Conservation (phyloP, 345 rosid genomes). For the Gossypium bickii region DNA sequence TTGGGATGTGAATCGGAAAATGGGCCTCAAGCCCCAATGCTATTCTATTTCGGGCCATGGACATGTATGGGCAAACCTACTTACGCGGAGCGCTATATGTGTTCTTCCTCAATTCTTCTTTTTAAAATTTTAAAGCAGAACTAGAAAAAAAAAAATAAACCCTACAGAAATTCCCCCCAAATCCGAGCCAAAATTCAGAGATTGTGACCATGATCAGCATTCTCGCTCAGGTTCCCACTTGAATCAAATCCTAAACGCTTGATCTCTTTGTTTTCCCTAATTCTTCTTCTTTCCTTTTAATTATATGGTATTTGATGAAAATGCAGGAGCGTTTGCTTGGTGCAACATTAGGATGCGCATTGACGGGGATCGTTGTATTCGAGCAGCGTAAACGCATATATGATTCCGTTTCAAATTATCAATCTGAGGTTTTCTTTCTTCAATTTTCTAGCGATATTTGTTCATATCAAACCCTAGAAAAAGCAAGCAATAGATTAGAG, state of each 20-base stretch:
- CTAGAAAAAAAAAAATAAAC: background rate
- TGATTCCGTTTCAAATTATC: constrained; percentile 42
- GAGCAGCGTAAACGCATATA: constrained; percentile 73
- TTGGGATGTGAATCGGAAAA: background rate
- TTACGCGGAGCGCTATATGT: background rate
- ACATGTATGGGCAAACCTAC: background rate
- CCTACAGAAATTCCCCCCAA: background rate
- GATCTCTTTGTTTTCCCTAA: background rate
- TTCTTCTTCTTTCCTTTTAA: background rate
- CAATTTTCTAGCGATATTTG: background rate
- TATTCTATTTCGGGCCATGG: background rate
- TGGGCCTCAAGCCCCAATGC: background rate
- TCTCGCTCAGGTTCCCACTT: constrained; percentile 47
- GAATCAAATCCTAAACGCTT: background rate
- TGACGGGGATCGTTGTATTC: constrained; percentile 49
- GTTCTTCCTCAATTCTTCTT: background rate
- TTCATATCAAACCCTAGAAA: constrained; percentile 22
- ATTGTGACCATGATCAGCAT: constrained; percentile 49
- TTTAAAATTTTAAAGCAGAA: background rate
- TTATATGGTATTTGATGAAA: background rate
- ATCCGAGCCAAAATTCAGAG: background rate
- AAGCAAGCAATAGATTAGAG: background rate
- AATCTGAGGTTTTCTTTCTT: constrained; percentile 40
- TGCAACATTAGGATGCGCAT: constrained; percentile 53
- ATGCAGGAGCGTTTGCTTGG: constrained; percentile 62